Evolutionary conservation across 306 rosid genomes (phyloP).

Genomic region (Vachellia pachyceras): DNA sequence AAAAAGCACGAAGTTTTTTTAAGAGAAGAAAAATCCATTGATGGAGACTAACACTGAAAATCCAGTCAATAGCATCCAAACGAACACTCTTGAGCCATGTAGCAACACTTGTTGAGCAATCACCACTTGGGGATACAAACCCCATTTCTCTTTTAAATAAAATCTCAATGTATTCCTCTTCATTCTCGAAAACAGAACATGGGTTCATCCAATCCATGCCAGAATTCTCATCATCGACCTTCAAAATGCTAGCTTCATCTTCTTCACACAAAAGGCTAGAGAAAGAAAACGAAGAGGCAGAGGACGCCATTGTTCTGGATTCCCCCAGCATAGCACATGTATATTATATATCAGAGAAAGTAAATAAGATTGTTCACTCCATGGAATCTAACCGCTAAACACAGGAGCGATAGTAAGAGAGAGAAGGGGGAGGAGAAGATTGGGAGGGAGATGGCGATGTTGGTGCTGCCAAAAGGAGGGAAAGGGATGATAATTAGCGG

Average conservation of each 20-base stretch:
- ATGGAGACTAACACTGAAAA: conserved; percentile 74
- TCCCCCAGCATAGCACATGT: conserved; percentile 27
- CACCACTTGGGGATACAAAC: conserved; percentile 49
- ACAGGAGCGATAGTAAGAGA: conserved; percentile 3
- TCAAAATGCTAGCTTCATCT: conserved; percentile 51
- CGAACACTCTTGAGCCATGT: conserved; percentile 65
- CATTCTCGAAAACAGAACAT: conserved; percentile 52
- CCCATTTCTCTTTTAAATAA: conserved; percentile 64
- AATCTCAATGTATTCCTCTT: conserved; percentile 63
- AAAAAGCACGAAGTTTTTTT: too few species aligned
- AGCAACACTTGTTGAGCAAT: conserved; percentile 33
- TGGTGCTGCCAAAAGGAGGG: conserved; percentile 27
- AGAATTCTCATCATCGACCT: conserved; percentile 31
- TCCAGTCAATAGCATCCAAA: conserved; percentile 72
- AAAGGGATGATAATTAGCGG: not conserved
- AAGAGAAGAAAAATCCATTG: not conserved
- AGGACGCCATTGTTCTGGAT: conserved; percentile 52
- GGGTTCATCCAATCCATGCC: conserved; percentile 33
- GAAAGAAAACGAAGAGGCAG: conserved; percentile 50
- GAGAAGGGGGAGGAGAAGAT: not conserved
- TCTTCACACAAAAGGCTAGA: conserved; percentile 71
- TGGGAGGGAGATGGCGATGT: not conserved
- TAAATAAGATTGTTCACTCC: conserved; percentile 29
- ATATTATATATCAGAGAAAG: not conserved
- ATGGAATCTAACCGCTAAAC: conserved; percentile 48